phyloP scores from a whole-genome alignment of 169 alveolate genomes.

The Neospora caninum region DNA sequence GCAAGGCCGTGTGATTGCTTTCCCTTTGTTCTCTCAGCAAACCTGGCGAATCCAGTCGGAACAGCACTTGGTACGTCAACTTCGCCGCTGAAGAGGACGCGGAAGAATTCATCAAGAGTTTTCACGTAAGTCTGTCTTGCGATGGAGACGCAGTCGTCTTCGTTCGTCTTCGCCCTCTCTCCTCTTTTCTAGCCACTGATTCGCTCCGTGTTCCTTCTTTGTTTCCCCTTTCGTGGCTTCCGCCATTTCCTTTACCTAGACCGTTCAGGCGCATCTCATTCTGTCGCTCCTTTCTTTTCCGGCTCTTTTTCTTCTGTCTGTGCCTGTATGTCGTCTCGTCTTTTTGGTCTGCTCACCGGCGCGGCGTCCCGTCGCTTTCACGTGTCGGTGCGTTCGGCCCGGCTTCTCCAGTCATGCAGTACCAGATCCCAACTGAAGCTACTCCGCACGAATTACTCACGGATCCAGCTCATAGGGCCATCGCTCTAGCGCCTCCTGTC shows the following conservation, averaged over 20 bases:
- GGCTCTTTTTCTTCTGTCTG: neutral
- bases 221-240: neutral
- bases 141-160: neutral
- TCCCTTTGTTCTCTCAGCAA: neutral
- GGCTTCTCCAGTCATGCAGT: too few species aligned
- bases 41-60: neutral
- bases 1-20: neutral
- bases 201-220: neutral
- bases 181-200: neutral
- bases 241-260: too few species aligned
- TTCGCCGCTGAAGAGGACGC: neutral
- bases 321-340: too few species aligned
- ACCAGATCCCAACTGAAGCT: too few species aligned
- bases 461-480: too few species aligned
- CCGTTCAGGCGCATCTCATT: too few species aligned
- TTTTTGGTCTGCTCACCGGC: too few species aligned
- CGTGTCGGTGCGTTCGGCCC: too few species aligned
- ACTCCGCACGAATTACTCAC: too few species aligned
- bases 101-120: neutral
- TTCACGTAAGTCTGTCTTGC: neutral
- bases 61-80: conserved; percentile 19
- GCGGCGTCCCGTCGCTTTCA: too few species aligned
- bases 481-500: too few species aligned
- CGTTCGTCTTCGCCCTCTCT: neutral
- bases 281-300: neutral